Evolutionary conservation across 2,329 filamentous ascomycete genomes (phyloP).

Genomic region (Orbilia blumenaviensis): DNA sequence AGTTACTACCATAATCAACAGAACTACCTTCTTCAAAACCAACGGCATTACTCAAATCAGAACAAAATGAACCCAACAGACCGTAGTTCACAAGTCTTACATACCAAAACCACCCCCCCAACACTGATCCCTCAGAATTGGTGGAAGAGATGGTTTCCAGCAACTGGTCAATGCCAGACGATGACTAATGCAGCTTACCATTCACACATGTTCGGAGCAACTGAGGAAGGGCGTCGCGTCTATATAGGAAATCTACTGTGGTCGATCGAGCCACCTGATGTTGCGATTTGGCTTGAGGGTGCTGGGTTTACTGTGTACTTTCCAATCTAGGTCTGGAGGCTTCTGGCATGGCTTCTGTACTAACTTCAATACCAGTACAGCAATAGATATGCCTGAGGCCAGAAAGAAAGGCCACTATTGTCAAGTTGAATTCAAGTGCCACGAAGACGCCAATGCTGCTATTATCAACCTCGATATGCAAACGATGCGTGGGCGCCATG

Average conservation of each 20-base stretch:
- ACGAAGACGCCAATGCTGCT: conserved; percentile 15
- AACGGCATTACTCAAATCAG: background rate
- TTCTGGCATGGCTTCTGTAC: background rate
- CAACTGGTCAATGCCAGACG: background rate
- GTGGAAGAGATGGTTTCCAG: conserved; percentile 33
- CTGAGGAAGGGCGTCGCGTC: conserved; percentile 29
- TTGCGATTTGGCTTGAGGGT: conserved; percentile 46
- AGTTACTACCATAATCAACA: background rate
- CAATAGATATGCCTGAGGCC: conserved; percentile 28
- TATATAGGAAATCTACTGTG: conserved; percentile 44
- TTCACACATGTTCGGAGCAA: background rate
- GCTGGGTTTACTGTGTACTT: conserved; percentile 29
- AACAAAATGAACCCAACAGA: background rate
- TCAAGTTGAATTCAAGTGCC: conserved; percentile 22
- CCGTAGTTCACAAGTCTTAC: background rate
- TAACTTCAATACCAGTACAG: background rate
- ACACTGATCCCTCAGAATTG: background rate
- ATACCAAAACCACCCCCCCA: background rate
- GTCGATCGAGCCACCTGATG: conserved; percentile 13
- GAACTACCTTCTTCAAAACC: background rate
- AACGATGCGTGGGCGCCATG: conserved; percentile 27
- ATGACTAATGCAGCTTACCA: background rate
- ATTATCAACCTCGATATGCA: background rate
- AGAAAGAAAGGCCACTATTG: conserved; percentile 5
- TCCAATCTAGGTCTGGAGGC: no score